Evolutionary conservation across 306 rosid species (phyloP).

Genomic region (Cyamopsis tetragonoloba): DNA sequence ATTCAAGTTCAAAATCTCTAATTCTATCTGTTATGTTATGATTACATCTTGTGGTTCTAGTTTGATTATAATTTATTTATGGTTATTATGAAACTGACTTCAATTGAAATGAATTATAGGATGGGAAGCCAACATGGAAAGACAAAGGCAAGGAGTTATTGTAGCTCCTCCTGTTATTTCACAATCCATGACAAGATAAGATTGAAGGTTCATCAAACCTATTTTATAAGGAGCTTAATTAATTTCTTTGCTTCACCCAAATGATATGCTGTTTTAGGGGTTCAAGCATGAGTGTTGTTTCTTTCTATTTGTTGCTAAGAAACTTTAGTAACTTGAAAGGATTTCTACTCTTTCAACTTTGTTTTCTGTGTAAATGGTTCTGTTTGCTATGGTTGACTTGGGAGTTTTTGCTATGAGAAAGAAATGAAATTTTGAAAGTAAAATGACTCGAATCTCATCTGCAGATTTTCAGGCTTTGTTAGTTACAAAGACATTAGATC

Average conservation of each 20-base stretch:
- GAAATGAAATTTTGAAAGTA: neutral
- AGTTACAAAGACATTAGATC: neutral
- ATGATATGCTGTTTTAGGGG: too few species aligned
- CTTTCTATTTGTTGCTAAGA: too few species aligned
- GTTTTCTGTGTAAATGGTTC: neutral
- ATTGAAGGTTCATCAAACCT: neutral
- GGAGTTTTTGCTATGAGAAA: neutral
- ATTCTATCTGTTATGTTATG: too few species aligned
- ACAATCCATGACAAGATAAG: constrained; percentile 50
- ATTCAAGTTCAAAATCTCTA: too few species aligned
- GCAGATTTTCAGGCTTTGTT: neutral
- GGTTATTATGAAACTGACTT: neutral
- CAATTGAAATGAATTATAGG: constrained; percentile 37
- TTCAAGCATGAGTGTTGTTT: too few species aligned
- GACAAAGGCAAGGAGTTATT: constrained; percentile 33
- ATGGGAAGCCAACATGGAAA: constrained; percentile 61
- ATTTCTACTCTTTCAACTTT: constrained; percentile 9
- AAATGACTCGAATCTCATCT: neutral
- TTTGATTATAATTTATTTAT: neutral
- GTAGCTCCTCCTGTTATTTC: constrained; percentile 26
- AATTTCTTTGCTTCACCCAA: neutral
- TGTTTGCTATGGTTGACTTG: constrained; percentile 18
- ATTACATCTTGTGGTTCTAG: neutral
- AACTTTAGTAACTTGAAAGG: too few species aligned
- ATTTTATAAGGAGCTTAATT: neutral